Percentiles rank a stretch among this genome's conserved stretches.
These are phyloP conservation scores for Hippophae tibetana DNA, from an alignment of 306 rosid species.

Conservation along the genomic window DNA sequence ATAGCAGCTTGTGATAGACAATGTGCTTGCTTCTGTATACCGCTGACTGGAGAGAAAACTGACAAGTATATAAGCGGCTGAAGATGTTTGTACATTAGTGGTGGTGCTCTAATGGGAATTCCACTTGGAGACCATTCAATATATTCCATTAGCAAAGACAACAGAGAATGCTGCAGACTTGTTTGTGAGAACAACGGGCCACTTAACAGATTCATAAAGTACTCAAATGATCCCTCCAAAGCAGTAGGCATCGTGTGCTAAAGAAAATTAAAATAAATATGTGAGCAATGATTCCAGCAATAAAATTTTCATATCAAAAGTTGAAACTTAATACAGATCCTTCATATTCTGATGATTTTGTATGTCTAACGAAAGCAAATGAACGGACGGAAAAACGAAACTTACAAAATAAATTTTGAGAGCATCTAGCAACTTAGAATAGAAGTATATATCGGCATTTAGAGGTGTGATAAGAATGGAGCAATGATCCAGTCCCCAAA, in stretches of 20 bases:
- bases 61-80: conserved; percentile 57
- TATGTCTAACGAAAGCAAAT: conserved; percentile 6
- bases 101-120: conserved; percentile 54
- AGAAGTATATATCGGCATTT: conserved; percentile 44
- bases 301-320: neutral
- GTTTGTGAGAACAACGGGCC: conserved; percentile 46
- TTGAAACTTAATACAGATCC: conserved; percentile 3
- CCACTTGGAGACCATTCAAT: conserved; percentile 55
- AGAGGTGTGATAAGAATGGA: conserved; percentile 26
- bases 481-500: conserved; percentile 52
- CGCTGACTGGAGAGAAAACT: conserved; percentile 45
- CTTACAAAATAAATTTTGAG: conserved; percentile 66
- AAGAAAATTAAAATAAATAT: conserved; percentile 23
- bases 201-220: conserved; percentile 53
- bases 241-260: conserved; percentile 53
- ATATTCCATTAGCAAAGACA: conserved; percentile 67
- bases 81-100: conserved; percentile 72
- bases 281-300: conserved; percentile 13
- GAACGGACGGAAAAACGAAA: conserved; percentile 12
- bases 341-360: neutral
- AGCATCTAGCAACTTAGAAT: conserved; percentile 62
- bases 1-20: conserved; percentile 65
- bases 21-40: conserved; percentile 47
- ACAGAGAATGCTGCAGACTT: conserved; percentile 51
- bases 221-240: conserved; percentile 68